phyloP scores from a whole-genome alignment of 768 basidiomycete species.

The Lenzites betulinus region DNA sequence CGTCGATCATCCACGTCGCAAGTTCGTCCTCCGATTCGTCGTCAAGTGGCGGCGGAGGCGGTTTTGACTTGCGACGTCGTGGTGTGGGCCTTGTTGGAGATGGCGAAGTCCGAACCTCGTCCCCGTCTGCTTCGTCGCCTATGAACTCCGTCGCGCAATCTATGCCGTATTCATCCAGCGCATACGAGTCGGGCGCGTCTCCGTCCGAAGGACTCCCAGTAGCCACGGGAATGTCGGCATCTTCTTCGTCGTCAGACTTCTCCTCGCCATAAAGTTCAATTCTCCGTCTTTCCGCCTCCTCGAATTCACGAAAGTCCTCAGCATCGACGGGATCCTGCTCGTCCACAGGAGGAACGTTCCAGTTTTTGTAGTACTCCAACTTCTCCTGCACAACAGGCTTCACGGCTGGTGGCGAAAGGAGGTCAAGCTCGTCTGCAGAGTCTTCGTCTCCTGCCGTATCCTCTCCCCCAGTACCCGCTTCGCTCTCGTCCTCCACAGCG shows the following conservation, averaged over 20 bases:
- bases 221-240: background rate
- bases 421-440: conserved; percentile 56
- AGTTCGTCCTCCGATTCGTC: conserved; percentile 31
- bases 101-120: background rate
- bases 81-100: background rate
- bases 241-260: conserved; percentile 29
- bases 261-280: conserved; percentile 51
- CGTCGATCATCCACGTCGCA: conserved; percentile 25
- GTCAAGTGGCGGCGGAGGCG: background rate
- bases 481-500: conserved; percentile 41
- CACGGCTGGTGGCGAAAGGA: conserved; percentile 41
- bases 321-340: conserved; percentile 52
- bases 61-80: conserved; percentile 4
- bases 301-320: conserved; percentile 64
- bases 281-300: conserved; percentile 61
- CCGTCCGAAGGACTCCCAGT: no score
- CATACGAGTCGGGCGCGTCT: no score
- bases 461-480: conserved; percentile 44
- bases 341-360: conserved; percentile 45
- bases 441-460: conserved; percentile 41
- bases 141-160: no score
- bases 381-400: conserved; percentile 34
- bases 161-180: no score
- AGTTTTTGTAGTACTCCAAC: conserved; percentile 33
- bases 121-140: conserved; percentile 22